Evolutionary conservation across 257 asterid genomes (phyloP).

Genomic region (Asclepias syriaca): DNA sequence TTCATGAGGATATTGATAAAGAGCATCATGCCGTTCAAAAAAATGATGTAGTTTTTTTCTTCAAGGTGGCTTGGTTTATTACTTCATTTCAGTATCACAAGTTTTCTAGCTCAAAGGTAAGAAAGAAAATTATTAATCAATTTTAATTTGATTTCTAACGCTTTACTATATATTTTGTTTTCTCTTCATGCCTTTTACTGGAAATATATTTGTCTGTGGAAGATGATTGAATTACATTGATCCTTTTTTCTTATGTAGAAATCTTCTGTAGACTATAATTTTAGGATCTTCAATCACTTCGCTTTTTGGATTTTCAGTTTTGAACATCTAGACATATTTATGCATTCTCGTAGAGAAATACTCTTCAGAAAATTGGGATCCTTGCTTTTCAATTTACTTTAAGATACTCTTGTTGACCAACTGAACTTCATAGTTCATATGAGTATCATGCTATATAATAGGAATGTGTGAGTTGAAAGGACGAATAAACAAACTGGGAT

Average conservation of each 20-base stretch:
- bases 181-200: not conserved
- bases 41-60: conserved; percentile 63
- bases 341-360: not conserved
- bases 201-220: not conserved
- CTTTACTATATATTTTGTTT: not conserved
- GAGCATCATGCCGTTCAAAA: conserved; percentile 71
- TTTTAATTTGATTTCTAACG: not conserved
- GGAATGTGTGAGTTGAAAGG: not conserved
- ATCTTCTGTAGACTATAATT: not conserved
- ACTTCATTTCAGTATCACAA: conserved; percentile 82
- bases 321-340: not conserved
- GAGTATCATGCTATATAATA: not conserved
- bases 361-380: not conserved
- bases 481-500: not conserved
- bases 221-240: not conserved
- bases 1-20: conserved; percentile 78
- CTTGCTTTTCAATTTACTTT: not conserved
- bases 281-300: not conserved
- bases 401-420: not conserved
- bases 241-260: too few relatives aligned
- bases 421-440: not conserved
- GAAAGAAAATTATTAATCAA: conserved; percentile 1
- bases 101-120: conserved; percentile 53
- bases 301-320: not conserved
- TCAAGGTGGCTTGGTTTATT: conserved; percentile 76